These are phyloP conservation scores for Amanita muscaria DNA, from an alignment of 768 basidiomycete genomes.

Conservation along the genomic window DNA sequence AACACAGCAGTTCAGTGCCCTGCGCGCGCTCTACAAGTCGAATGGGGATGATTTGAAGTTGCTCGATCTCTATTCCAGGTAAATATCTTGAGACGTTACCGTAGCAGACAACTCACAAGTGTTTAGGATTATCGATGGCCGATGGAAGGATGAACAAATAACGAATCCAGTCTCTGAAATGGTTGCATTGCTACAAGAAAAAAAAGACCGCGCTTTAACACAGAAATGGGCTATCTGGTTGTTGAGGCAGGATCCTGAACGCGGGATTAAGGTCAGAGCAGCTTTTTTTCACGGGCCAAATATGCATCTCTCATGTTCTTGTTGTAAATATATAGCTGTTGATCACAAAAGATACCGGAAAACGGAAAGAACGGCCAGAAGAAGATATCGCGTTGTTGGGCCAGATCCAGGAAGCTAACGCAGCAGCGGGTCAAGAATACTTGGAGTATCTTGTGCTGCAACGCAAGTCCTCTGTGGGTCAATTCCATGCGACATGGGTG, in stretches of 20 bases:
- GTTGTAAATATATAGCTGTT: constrained; percentile 28
- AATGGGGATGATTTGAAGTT: constrained; percentile 51
- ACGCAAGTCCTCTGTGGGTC: constrained; percentile 50
- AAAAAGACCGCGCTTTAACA: constrained; percentile 50
- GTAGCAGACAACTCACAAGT: too few relatives aligned
- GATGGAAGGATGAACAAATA: constrained; percentile 55
- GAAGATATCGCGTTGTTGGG: constrained; percentile 54
- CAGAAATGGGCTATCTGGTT: constrained; percentile 82
- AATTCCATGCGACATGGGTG: not conserved
- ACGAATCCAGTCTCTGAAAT: constrained; percentile 55
- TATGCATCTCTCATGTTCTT: too few relatives aligned
- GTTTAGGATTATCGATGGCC: constrained; percentile 47
- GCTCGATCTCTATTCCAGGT: constrained; percentile 54
- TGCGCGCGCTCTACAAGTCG: constrained; percentile 53
- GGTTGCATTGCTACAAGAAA: constrained; percentile 45
- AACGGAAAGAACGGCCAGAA: constrained; percentile 46
- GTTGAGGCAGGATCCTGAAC: constrained; percentile 54
- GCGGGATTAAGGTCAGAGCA: constrained; percentile 62
- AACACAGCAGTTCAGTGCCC: constrained; percentile 47
- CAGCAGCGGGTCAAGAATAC: constrained; percentile 58
- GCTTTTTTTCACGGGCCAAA: too few relatives aligned
- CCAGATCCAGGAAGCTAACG: constrained; percentile 47
- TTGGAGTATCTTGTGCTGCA: constrained; percentile 76
- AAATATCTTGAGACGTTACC: not conserved
- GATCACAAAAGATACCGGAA: constrained; percentile 36